phyloP scores from a whole-genome alignment of 1,284 basidiomycete genomes.

The Heterobasidion irregulare region DNA sequence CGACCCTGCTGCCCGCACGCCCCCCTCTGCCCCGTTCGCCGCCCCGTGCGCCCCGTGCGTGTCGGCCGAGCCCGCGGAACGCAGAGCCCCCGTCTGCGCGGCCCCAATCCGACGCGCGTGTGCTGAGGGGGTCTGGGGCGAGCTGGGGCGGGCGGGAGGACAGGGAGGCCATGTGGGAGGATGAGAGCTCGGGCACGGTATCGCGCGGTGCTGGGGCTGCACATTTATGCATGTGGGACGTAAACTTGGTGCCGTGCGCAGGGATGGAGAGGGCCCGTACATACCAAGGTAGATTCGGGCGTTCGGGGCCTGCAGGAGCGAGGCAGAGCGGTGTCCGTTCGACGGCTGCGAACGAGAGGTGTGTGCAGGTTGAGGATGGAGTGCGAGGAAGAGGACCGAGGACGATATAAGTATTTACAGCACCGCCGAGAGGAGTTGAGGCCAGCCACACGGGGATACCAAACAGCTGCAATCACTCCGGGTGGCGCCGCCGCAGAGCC shows the following conservation, averaged over 20 bases:
- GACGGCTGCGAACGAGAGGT: too few species aligned
- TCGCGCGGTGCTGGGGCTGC: too few species aligned
- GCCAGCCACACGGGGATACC: background rate
- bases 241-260: too few species aligned
- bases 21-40: conserved; percentile 11
- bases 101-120: conserved; percentile 33
- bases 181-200: background rate
- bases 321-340: too few species aligned
- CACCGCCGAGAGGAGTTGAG: background rate
- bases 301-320: too few species aligned
- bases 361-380: background rate
- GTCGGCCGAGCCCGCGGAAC: conserved; percentile 28
- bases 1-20: background rate
- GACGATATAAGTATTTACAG: background rate
- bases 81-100: conserved; percentile 41
- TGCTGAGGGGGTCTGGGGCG: conserved; percentile 6
- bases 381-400: background rate
- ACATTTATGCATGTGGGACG: too few species aligned
- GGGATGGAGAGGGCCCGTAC: too few species aligned
- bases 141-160: conserved; percentile 9
- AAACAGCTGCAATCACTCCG: conserved; percentile 3
- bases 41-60: conserved; percentile 26
- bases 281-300: too few species aligned
- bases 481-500: background rate
- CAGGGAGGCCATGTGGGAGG: conserved; percentile 10